Evolutionary conservation across 306 rosid species (phyloP).

Genomic region (Lotus japonicus): DNA sequence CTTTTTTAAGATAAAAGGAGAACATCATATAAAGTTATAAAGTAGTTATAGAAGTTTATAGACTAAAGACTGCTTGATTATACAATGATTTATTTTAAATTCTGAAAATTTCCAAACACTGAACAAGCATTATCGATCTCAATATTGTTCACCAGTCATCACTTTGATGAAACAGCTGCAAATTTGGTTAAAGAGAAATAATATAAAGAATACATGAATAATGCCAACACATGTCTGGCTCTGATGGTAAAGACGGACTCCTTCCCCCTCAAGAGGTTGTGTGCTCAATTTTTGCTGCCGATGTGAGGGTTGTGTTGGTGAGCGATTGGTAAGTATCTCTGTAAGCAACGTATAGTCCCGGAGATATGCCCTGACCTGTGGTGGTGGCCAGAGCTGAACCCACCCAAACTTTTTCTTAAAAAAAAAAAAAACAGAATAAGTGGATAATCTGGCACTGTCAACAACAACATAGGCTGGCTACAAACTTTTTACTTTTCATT

Average conservation of each 20-base stretch:
- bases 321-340: no score
- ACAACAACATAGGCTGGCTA: conserved; percentile 10
- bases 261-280: no score
- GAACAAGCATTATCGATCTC: neutral
- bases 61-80: conserved; percentile 13
- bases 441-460: conserved; percentile 11
- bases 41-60: conserved; percentile 7
- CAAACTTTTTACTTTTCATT: conserved; percentile 6
- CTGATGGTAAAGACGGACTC: no score
- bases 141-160: neutral
- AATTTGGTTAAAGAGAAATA: neutral
- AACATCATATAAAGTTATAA: conserved; percentile 35
- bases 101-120: neutral
- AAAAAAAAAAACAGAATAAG: no score
- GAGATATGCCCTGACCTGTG: no score
- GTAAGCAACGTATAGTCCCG: no score
- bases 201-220: conserved; percentile 4
- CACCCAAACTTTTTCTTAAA: no score
- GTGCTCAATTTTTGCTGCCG: no score
- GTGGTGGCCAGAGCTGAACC: no score
- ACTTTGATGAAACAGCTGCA: conserved; percentile 2
- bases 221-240: no score
- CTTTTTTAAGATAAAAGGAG: conserved; percentile 30
- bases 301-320: no score
- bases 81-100: neutral